Evolutionary conservation across 73 alveolate genomes (phyloP).

Genomic region (Paramecium bursaria): DNA sequence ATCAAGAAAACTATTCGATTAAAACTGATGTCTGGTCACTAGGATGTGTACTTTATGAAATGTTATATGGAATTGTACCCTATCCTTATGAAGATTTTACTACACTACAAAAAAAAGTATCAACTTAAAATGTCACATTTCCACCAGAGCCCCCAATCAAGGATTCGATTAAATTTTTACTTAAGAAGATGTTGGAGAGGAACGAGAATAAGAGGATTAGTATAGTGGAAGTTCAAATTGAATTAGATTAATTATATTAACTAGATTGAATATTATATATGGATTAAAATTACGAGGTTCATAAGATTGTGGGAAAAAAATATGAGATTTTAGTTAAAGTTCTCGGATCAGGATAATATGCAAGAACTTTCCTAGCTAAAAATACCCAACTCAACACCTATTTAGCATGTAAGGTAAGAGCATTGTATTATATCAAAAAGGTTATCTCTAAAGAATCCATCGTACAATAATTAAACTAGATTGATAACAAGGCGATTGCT

Average conservation of each 20-base stretch:
- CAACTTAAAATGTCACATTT: conserved; percentile 20
- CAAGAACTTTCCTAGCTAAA: conserved; percentile 9
- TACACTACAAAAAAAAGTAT: conserved; percentile 23
- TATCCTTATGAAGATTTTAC: conserved; percentile 32
- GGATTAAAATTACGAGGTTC: neutral
- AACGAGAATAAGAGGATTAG: conserved; percentile 57
- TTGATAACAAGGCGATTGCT: conserved; percentile 11
- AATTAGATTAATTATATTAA: too few species aligned
- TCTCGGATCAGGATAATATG: conserved; percentile 37
- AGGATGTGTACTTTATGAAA: conserved; percentile 66
- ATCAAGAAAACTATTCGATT: conserved; percentile 44
- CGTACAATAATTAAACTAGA: conserved; percentile 24
- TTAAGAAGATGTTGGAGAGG: conserved; percentile 41
- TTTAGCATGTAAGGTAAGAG: conserved; percentile 30
- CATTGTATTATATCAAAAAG: neutral
- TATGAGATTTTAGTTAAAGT: conserved; percentile 42
- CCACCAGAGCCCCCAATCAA: conserved; percentile 38
- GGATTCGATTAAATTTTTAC: conserved; percentile 6
- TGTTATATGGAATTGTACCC: conserved; percentile 70
- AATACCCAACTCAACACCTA: neutral
- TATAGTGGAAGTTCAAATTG: conserved; percentile 5
- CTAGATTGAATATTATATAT: too few species aligned
- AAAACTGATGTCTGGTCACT: conserved; percentile 66
- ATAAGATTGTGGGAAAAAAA: neutral
- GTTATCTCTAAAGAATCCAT: conserved; percentile 46